Evolutionary conservation across 2,329 filamentous ascomycete genomes (phyloP), one percentile per base, ranked within the genome.

Genomic region (Onygenales sp.): DNA sequence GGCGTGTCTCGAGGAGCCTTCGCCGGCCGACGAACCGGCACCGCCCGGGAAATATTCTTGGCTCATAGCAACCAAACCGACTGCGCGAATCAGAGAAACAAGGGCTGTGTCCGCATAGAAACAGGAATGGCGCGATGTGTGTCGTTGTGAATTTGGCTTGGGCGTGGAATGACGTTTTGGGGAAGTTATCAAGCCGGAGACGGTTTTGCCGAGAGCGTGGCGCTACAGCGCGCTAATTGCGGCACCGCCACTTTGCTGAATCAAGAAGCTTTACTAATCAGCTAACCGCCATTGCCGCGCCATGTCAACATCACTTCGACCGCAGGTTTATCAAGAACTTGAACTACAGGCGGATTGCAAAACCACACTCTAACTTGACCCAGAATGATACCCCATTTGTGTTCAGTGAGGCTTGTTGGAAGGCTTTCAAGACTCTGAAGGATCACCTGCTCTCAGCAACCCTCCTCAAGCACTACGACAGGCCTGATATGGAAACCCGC

Each of bases 31-130:
- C 34, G 68, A 70, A 49, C 62, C 61, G 57, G 63, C 63, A 47
- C 66, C 64, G 54, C 59, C 61, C 54, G 67, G 63, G 54, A 64
- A 68, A 60, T 73, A 69, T 49, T 73, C 65, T 62, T 73, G 70
- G 66, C 67, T 73, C 72, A 74, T 74, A 57, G 56, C 62, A 57
- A 57, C 37, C 42, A 43, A 58, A 34, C 32, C 8, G 36, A 40
- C n/a, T 21, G 43, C 40, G 48, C 37, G 36, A 37, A 50, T 51
- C 27, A 40, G 27, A 51, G 17, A 21, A 37, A 42, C 14, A 10
- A 32, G 32, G 40, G 7, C 32, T 40, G 31, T 31, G 14, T 39
- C n/a, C 17, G 51, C 48, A 42, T 50, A 13, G 39, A 42, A 34
- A n/a, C 10, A 33, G 37, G 37, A 48, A 34, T 4, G 14, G 2